Base-by-base conservation (phyloP, 805 yeast species). In the Candida yuanshanica region DNA sequence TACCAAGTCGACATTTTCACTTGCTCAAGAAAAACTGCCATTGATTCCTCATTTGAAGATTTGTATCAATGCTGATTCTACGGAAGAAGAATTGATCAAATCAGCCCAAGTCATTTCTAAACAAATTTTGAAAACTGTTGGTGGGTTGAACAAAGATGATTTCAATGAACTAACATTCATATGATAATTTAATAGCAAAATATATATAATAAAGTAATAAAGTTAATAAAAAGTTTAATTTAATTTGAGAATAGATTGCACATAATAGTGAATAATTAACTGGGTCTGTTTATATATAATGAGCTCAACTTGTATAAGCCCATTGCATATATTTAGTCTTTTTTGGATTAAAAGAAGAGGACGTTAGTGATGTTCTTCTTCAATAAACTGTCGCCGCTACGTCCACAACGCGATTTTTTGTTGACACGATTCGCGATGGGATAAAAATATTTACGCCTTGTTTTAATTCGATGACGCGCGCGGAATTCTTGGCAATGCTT, bases 21-120 rank as follows among this genome's bases (percentile, higher is more conserved):
- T 81, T 41, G 80, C 76, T 50, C 95, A 82, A 56, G 97, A 89
- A 58, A 65, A 79, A 38, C 68, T 84, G 45, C 88, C 93, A 9
- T 62, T 80, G 33, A 70, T 75, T 37, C 87, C 87, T 35, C 76
- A 79, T 44, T 62, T 84, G 49, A 68, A 75, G 41, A 53, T 83
- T 20, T 65, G 68, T 47, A 55, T 77, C 31, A 75, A 74, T 43
- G 66, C 72, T 9, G 72, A 68, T 4, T 63, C 79, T 52, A 57
- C 67, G 13, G 62, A 58, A 31, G 52, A 59, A 13, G 84, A 81
- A 43, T 47, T 78, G 32, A 60, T 55, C 39, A 50, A 58, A 16
- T 72, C 77, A 8, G 72, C 69, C 36, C 56, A 55, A 13, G 60
- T 62, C 5, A 60, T 76, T 24, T 60, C 60, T 23, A 50, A 49